Conservation (phyloP, 1,139 yeast species). For the Scheffersomyces segobiensis region DNA sequence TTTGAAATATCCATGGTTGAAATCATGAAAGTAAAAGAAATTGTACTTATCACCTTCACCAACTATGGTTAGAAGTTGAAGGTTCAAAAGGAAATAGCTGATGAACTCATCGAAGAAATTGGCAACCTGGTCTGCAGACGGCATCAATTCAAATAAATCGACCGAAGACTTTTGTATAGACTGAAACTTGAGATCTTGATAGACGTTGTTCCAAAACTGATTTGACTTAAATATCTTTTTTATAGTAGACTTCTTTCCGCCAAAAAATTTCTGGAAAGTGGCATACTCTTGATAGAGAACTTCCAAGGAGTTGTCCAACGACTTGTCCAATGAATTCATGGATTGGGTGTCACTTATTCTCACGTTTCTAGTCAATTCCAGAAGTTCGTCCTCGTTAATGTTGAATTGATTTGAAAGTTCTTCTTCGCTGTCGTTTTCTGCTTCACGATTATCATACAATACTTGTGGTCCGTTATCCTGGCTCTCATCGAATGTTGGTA, state of each 20-base stretch:
- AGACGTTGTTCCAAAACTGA: conserved; percentile 35
- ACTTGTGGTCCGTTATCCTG: neutral
- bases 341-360: neutral
- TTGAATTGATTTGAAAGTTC: neutral
- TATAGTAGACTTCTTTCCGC: conserved; percentile 1
- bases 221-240: conserved; percentile 19
- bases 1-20: conserved; percentile 24
- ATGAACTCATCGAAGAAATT: conserved; percentile 28
- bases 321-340: too few relatives aligned
- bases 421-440: conserved; percentile 2
- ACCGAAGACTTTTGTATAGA: conserved; percentile 18
- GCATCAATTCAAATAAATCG: conserved; percentile 29
- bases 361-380: neutral
- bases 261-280: neutral
- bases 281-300: conserved; percentile 3
- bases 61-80: conserved; percentile 16
- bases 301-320: neutral
- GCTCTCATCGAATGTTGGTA: neutral
- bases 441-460: too few relatives aligned
- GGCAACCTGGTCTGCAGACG: conserved; percentile 25
- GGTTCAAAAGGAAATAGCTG: conserved; percentile 29
- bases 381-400: neutral
- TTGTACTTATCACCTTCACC: conserved; percentile 13
- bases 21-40: conserved; percentile 28
- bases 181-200: conserved; percentile 33